Percentiles rank a stretch among this genome's conserved stretches.
These are phyloP conservation scores for Petrea volubilis DNA, from an alignment of 257 asterid species.

Conservation along the genomic window DNA sequence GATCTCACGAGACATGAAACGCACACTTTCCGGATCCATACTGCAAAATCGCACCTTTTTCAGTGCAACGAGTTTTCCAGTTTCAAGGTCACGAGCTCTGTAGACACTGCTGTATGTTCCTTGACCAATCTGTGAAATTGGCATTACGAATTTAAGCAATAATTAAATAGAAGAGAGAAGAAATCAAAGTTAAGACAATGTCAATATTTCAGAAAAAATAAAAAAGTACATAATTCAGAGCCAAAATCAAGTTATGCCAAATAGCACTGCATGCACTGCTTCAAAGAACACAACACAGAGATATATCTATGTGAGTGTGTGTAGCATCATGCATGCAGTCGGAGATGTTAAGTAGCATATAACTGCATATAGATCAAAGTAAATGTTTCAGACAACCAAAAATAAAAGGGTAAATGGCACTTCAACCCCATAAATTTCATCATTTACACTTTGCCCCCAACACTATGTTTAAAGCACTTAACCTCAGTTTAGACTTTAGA, in stretches of 20 bases:
- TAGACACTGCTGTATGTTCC: slow-evolving; percentile 96
- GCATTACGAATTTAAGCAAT: slow-evolving; percentile 18
- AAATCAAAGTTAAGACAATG: slow-evolving; percentile 1
- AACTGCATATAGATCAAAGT: too few relatives aligned
- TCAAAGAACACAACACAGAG: neutral
- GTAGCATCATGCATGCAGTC: too few relatives aligned
- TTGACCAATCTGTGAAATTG: slow-evolving; percentile 73
- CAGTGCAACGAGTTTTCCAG: slow-evolving; percentile 75
- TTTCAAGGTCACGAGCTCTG: slow-evolving; percentile 89
- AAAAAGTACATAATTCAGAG: slow-evolving; percentile 13
- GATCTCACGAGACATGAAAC: slow-evolving; percentile 94
- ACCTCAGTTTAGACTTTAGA: too few relatives aligned
- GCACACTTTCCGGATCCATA: slow-evolving; percentile 97
- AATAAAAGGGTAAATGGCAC: too few relatives aligned
- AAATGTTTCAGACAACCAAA: too few relatives aligned
- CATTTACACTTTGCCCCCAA: too few relatives aligned
- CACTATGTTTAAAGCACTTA: too few relatives aligned
- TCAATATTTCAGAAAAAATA: slow-evolving; percentile 1
- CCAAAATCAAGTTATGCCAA: neutral
- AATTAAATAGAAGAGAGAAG: slow-evolving; percentile 3
- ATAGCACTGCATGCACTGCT: slow-evolving; percentile 4
- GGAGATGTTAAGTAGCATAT: too few relatives aligned
- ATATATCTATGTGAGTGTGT: too few relatives aligned
- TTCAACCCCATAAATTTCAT: too few relatives aligned
- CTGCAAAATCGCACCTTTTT: slow-evolving; percentile 83